These are phyloP conservation scores for Aspergillus viridinutans DNA, from an alignment of 2,329 filamentous ascomycete species.

Conservation along the genomic window DNA sequence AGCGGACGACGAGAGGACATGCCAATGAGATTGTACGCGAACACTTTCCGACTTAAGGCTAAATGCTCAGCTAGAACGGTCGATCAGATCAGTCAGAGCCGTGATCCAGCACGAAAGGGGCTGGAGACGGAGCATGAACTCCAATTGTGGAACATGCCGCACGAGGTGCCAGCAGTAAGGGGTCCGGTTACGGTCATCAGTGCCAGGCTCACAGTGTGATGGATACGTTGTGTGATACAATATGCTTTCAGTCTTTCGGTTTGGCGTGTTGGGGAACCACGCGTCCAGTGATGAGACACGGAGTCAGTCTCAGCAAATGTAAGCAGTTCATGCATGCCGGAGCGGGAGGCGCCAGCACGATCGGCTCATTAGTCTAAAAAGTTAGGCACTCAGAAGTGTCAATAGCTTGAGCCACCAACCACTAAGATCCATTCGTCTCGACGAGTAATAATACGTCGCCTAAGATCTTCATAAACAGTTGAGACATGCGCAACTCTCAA, in stretches of 20 bases:
- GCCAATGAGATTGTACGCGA: background rate
- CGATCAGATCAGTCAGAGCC: background rate
- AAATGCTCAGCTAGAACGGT: background rate
- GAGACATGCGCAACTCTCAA: no score
- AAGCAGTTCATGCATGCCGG: slow-evolving; percentile 19
- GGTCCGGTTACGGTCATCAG: slow-evolving; percentile 16
- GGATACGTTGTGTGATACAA: background rate
- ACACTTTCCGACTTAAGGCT: background rate
- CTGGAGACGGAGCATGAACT: background rate
- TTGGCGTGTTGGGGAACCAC: background rate
- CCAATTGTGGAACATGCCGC: slow-evolving; percentile 27
- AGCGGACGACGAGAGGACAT: background rate
- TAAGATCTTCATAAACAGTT: background rate
- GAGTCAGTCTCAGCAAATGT: background rate
- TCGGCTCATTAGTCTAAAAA: slow-evolving; percentile 15
- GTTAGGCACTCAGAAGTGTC: slow-evolving; percentile 13
- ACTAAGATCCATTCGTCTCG: slow-evolving; percentile 5
- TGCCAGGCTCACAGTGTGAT: background rate
- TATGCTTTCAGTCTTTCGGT: background rate
- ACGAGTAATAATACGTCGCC: background rate
- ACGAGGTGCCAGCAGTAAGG: slow-evolving; percentile 30
- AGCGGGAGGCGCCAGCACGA: slow-evolving; percentile 21
- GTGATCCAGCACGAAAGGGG: background rate
- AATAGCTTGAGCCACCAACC: slow-evolving; percentile 20
- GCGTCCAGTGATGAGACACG: background rate